Base-by-base conservation (phyloP, 1,284 basidiomycete genomes). In the Ceratobasidium sp. region DNA sequence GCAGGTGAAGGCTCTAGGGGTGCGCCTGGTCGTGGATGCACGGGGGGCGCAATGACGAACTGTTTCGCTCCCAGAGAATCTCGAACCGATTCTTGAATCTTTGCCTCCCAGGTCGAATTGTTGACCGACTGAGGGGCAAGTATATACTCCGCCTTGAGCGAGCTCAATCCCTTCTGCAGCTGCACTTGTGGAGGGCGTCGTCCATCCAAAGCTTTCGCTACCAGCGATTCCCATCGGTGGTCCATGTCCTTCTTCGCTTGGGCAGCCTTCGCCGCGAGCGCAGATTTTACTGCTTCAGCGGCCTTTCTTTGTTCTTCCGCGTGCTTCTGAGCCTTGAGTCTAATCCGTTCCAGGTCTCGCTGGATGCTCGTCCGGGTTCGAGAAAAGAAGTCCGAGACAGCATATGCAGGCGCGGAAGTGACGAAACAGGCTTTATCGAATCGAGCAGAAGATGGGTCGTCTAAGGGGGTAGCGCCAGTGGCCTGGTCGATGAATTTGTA, bases 371-470 rank as follows among this genome's bases (percentile, higher is more conserved):
- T 41, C 27, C 67, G 33, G 15, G 36, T 59, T 27, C 56, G 67
- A 9, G 53, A 53, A 75, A 89, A 88, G 80, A 86, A 89, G 1
- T 82, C 81, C 24, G 81, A 80, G 36, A 93, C 84, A 17, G 83
- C 85, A 0, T 85, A 81, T 53, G 79, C 79, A 2, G 93, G 91
- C 15, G 90, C 90, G 77, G 88, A 88, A 63, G 85, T 84, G 47
- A 89, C 83, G 80, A 86, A 85, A 59, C 76, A 77, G 17, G 74
- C 64, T 11, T 72, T 63, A 48, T 77, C 74, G 60, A 77, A 77
- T 14, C 31, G 74, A 54, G 62, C 73, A 24, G 59, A 76, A 53
- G 50, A 67, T 51, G 29, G 81, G 64, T 86, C 84, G 74, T 90
- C 84, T 29, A 90, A 79, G 1, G 89, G 87, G 0, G 88, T 90